Evolutionary conservation across 2,329 filamentous ascomycete species (phyloP).

Genomic region (Colletotrichum graminicola): DNA sequence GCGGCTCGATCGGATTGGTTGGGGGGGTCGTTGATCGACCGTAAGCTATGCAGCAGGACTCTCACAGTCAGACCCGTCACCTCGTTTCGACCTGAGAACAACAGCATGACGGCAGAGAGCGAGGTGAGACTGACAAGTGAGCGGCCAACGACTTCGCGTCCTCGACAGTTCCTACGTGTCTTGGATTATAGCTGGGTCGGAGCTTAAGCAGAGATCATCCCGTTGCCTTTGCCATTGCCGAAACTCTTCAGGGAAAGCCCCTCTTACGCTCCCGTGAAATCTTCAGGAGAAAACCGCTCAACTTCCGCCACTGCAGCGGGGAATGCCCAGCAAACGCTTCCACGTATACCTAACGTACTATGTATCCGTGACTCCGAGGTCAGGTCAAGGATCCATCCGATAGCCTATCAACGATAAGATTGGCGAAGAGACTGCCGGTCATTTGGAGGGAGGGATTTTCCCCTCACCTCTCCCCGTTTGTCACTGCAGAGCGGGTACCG

Average conservation of each 20-base stretch:
- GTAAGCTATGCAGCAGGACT: slow-evolving; percentile 32
- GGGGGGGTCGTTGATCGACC: slow-evolving; percentile 23
- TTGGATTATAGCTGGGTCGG: neutral
- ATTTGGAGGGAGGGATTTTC: slow-evolving; percentile 19
- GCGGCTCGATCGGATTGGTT: slow-evolving; percentile 34
- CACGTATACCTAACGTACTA: neutral
- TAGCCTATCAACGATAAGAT: slow-evolving; percentile 27
- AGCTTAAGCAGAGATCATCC: slow-evolving; percentile 8
- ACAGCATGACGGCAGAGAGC: neutral
- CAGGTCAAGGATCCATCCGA: slow-evolving; percentile 8
- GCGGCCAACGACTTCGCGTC: slow-evolving; percentile 15
- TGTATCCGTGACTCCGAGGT: neutral
- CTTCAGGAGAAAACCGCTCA: slow-evolving; percentile 33
- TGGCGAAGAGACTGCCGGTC: slow-evolving; percentile 21
- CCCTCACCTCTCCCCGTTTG: neutral
- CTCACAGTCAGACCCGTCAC: slow-evolving; percentile 1
- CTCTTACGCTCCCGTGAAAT: slow-evolving; percentile 26
- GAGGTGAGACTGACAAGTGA: slow-evolving; percentile 36
- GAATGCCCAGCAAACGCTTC: slow-evolving; percentile 16
- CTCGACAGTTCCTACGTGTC: neutral
- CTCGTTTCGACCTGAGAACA: slow-evolving; percentile 3
- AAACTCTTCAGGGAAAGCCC: slow-evolving; percentile 15
- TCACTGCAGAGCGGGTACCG: slow-evolving; percentile 27
- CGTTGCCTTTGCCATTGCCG: slow-evolving; percentile 25
- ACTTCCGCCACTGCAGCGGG: slow-evolving; percentile 19